phyloP scores from a whole-genome alignment of 1,284 basidiomycete species.

The Anthracocystis setariae region DNA sequence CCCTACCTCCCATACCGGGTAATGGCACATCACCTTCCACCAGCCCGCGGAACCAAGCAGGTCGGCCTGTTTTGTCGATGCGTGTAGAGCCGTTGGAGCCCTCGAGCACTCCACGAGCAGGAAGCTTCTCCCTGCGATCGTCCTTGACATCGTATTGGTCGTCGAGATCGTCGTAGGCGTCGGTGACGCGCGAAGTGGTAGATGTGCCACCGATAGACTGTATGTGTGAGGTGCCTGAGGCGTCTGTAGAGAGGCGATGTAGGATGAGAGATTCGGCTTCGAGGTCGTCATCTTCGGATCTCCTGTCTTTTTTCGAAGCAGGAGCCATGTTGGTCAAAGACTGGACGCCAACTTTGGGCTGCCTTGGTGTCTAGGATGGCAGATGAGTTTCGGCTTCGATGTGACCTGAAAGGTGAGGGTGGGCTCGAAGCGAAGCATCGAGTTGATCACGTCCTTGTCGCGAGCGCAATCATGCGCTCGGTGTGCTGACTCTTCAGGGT shows the following conservation, averaged over 20 bases:
- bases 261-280: slow-evolving; percentile 52
- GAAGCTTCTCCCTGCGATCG: slow-evolving; percentile 28
- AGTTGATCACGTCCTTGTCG: too few relatives aligned
- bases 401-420: too few relatives aligned
- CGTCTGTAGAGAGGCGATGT: slow-evolving; percentile 43
- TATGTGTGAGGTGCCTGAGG: slow-evolving; percentile 24
- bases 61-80: slow-evolving; percentile 59
- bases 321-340: slow-evolving; percentile 10
- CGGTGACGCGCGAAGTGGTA: slow-evolving; percentile 27
- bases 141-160: slow-evolving; percentile 26
- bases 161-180: slow-evolving; percentile 48
- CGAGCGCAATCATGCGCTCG: background rate
- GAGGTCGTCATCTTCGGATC: slow-evolving; percentile 38
- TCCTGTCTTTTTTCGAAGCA: slow-evolving; percentile 23
- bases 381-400: too few relatives aligned
- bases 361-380: too few relatives aligned
- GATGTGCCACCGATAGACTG: slow-evolving; percentile 16
- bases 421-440: too few relatives aligned
- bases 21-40: slow-evolving; percentile 34
- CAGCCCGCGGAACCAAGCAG: slow-evolving; percentile 51
- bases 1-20: slow-evolving; percentile 27
- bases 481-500: slow-evolving; percentile 6
- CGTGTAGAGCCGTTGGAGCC: slow-evolving; percentile 35
- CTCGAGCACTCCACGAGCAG: slow-evolving; percentile 33
- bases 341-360: too few relatives aligned